Conservation (phyloP, 2,329 filamentous ascomycete species). For the Colletotrichum sp. region DNA sequence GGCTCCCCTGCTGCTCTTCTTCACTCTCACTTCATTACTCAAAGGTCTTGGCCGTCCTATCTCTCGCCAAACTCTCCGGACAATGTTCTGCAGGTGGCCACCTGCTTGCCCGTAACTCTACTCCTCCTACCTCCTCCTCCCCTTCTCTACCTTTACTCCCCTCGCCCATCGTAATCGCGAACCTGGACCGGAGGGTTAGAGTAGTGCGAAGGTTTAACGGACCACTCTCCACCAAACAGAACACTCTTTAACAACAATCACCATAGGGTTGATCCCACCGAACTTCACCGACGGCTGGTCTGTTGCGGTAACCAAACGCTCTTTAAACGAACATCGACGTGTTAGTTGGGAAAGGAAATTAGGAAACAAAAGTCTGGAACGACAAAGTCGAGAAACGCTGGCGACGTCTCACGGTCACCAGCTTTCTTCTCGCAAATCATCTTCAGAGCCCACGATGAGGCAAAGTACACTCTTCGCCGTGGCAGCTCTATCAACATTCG, state of each 20-base stretch:
- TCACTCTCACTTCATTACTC: conserved; percentile 14
- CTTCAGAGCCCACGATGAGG: conserved; percentile 24
- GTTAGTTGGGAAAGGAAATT: background rate
- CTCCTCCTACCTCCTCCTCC: background rate
- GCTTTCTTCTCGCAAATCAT: background rate
- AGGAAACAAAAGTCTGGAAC: background rate
- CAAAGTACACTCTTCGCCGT: conserved; percentile 20
- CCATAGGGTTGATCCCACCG: conserved; percentile 29
- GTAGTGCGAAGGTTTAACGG: conserved; percentile 1
- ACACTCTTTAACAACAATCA: conserved; percentile 6
- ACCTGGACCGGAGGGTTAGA: background rate
- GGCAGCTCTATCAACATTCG: conserved; percentile 21
- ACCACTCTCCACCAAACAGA: background rate
- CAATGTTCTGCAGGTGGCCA: conserved; percentile 14
- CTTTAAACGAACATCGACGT: background rate
- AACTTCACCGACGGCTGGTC: conserved; percentile 31
- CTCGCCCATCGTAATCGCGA: background rate
- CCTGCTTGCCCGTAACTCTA: background rate
- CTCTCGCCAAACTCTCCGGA: conserved; percentile 9
- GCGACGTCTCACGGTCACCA: conserved; percentile 14
- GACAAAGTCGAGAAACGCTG: conserved; percentile 7
- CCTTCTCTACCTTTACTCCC: background rate
- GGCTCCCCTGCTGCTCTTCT: background rate
- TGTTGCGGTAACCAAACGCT: conserved; percentile 24
- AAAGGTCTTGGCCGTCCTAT: conserved; percentile 16